Conservation (phyloP, 208 protist species). For the Paratrypanosoma confusum region DNA sequence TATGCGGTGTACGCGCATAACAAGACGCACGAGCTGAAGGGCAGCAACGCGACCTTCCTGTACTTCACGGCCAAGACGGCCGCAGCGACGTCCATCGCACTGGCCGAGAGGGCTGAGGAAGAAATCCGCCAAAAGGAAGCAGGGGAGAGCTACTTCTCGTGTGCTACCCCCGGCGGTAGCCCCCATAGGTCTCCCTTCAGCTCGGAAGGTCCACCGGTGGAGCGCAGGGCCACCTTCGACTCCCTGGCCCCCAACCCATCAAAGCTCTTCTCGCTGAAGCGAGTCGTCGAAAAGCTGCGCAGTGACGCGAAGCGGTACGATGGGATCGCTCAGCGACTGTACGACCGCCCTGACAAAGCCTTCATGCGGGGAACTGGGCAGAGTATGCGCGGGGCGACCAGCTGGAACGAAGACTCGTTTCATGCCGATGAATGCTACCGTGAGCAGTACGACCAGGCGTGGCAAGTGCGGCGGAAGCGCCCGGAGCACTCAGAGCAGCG, state of each 20-base stretch:
- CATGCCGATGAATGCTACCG: conserved; percentile 45
- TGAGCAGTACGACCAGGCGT: conserved; percentile 22
- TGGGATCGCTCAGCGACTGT: conserved; percentile 49
- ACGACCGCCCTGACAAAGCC: conserved; percentile 53
- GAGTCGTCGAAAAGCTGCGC: conserved; percentile 56
- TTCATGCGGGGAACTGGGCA: conserved; percentile 34
- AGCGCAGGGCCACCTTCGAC: too few relatives aligned
- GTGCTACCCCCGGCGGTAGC: too few relatives aligned
- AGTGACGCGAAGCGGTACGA: conserved; percentile 51
- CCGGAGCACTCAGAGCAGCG: conserved; percentile 46
- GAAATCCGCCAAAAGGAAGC: conserved; percentile 29
- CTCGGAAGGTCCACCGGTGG: too few relatives aligned
- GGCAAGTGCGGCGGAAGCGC: conserved; percentile 43
- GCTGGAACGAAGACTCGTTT: conserved; percentile 29
- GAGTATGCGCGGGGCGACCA: conserved; percentile 6
- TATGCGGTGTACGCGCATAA: conserved; percentile 46
- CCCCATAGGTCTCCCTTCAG: too few relatives aligned
- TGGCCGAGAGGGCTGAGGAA: conserved; percentile 55
- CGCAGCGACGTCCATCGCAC: conserved; percentile 20
- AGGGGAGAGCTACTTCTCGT: conserved; percentile 16
- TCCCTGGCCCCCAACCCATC: conserved; percentile 39
- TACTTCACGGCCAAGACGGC: conserved; percentile 70
- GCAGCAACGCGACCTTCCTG: conserved; percentile 35
- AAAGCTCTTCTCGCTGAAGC: conserved; percentile 38
- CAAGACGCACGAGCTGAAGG: conserved; percentile 27